Evolutionary conservation across 257 asterid genomes (phyloP).

Genomic region (Lavandula angustifolia): DNA sequence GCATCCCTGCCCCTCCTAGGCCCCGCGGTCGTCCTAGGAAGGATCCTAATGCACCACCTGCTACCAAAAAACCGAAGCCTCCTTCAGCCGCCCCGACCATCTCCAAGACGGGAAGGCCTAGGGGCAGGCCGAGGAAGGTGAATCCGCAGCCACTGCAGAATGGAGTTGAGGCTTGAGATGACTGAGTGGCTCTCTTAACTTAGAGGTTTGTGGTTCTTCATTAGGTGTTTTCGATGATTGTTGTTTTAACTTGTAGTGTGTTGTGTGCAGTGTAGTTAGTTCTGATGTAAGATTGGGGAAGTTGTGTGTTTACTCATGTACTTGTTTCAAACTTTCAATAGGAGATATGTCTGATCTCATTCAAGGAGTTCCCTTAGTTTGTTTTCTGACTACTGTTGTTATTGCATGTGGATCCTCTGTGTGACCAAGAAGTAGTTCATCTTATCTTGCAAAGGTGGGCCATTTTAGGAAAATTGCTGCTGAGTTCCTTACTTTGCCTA

Average conservation of each 20-base stretch:
- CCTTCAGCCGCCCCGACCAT: slow-evolving; percentile 38
- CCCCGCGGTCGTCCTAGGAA: slow-evolving; percentile 85
- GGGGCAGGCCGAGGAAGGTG: slow-evolving; percentile 85
- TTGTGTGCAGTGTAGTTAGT: slow-evolving; percentile 35
- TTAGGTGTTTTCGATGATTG: slow-evolving; percentile 7
- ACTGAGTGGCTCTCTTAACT: slow-evolving; percentile 29
- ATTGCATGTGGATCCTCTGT: slow-evolving; percentile 28
- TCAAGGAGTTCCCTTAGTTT: slow-evolving; percentile 25
- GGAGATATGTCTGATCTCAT: slow-evolving; percentile 23
- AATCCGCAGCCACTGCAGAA: slow-evolving; percentile 52
- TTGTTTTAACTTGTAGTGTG: slow-evolving; percentile 32
- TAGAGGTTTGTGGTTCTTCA: slow-evolving; percentile 30
- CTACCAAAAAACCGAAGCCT: slow-evolving; percentile 65
- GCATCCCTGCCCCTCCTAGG: slow-evolving; percentile 42
- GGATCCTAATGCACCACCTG: slow-evolving; percentile 71
- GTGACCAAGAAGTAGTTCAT: slow-evolving; percentile 8
- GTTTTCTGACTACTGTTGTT: slow-evolving; percentile 25
- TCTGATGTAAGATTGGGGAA: slow-evolving; percentile 38
- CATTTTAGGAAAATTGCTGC: slow-evolving; percentile 7
- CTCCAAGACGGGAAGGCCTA: slow-evolving; percentile 56
- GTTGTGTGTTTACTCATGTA: slow-evolving; percentile 20
- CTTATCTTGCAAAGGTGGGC: slow-evolving; percentile 29
- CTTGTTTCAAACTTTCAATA: slow-evolving; percentile 11
- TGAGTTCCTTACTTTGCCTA: background rate
- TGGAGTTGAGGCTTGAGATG: slow-evolving; percentile 46